Conservation (phyloP, 129 eudicot species). For the Arctium lappa region DNA sequence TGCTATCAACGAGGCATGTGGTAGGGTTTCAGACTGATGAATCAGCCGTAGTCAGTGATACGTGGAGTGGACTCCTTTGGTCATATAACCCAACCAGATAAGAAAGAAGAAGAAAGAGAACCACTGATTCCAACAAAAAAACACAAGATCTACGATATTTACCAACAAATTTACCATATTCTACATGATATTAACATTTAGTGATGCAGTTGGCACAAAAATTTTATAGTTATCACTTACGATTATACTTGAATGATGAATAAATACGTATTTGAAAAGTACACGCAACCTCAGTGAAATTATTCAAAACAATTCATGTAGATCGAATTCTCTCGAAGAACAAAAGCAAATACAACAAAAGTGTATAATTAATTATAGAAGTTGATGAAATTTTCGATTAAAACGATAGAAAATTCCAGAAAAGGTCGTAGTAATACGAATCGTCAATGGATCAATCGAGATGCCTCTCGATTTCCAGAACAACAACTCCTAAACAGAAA, state of each 20-base stretch:
- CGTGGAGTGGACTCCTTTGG: constrained; percentile 11
- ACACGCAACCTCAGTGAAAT: not conserved
- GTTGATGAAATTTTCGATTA: not conserved
- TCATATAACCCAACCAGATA: not conserved
- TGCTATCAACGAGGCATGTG: constrained; percentile 1
- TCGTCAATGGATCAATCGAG: constrained; percentile 3
- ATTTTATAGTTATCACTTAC: not conserved
- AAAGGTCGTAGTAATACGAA: constrained; percentile 1
- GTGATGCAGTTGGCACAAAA: too few relatives aligned
- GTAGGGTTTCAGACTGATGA: constrained; percentile 4
- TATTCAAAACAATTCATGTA: not conserved
- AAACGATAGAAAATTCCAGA: not conserved
- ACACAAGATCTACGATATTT: not conserved
- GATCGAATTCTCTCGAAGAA: not conserved
- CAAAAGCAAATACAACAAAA: not conserved
- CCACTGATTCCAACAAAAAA: not conserved
- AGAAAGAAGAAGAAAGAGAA: not conserved
- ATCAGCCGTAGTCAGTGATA: not conserved
- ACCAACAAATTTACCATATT: not conserved
- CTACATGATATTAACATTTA: not conserved
- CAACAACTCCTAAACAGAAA: not conserved
- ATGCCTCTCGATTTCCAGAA: not conserved
- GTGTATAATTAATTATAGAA: not conserved
- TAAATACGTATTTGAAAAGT: not conserved
- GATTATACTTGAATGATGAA: not conserved